Percentiles rank a stretch among this genome's conserved stretches.
These are phyloP conservation scores for Xylariaceae sp. DNA, from an alignment of 2,329 filamentous ascomycete genomes.

Conservation along the genomic window DNA sequence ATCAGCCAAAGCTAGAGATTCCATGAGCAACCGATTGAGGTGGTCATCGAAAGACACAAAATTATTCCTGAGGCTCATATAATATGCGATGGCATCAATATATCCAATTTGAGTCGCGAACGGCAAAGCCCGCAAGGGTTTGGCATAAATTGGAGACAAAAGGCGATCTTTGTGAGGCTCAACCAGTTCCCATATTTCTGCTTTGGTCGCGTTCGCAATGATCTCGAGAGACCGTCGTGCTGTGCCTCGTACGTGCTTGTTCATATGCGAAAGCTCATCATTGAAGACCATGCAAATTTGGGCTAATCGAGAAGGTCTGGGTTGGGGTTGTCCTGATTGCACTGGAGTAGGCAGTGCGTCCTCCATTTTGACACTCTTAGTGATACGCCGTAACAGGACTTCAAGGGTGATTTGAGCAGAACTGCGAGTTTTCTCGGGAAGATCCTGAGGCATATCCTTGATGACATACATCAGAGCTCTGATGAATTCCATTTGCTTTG, in stretches of 20 bases:
- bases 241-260: slow-evolving; percentile 88
- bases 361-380: slow-evolving; percentile 78
- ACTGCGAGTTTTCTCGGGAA: slow-evolving; percentile 85
- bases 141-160: slow-evolving; percentile 91
- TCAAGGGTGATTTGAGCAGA: slow-evolving; percentile 85
- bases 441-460: slow-evolving; percentile 95
- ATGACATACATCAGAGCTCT: slow-evolving; percentile 95
- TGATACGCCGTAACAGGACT: slow-evolving; percentile 77
- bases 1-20: slow-evolving; percentile 91
- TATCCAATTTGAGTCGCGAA: slow-evolving; percentile 97
- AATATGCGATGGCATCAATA: slow-evolving; percentile 96
- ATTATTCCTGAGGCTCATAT: slow-evolving; percentile 84
- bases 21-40: slow-evolving; percentile 86
- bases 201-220: slow-evolving; percentile 77
- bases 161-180: slow-evolving; percentile 89
- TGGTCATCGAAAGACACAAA: slow-evolving; percentile 93
- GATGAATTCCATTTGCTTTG: slow-evolving; percentile 85
- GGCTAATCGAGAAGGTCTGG: slow-evolving; percentile 66
- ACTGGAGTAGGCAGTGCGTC: slow-evolving; percentile 60
- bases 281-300: slow-evolving; percentile 86
- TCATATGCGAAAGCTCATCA: slow-evolving; percentile 91
- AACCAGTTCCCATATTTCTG: slow-evolving; percentile 86
- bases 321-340: slow-evolving; percentile 52
- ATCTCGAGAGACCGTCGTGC: slow-evolving; percentile 81
- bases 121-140: slow-evolving; percentile 88